A percentile compares a stretch with the other conserved stretches of the same genome.
Conservation (phyloP, 306 rosid species). For the Prunus mume region DNA sequence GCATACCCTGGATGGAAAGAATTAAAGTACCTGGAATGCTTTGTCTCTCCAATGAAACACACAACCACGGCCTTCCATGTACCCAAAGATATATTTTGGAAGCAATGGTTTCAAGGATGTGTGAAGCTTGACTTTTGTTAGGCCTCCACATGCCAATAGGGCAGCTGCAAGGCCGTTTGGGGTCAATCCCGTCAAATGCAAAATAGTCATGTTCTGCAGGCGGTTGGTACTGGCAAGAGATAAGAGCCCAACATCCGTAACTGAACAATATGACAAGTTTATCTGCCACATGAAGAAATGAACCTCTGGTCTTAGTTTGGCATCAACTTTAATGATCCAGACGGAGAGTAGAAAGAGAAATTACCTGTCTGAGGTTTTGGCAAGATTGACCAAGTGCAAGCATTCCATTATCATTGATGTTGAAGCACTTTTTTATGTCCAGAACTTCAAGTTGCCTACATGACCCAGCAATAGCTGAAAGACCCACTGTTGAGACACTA, state of each 20-base stretch:
- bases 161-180: slow-evolving; percentile 57
- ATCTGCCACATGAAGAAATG: slow-evolving; percentile 47
- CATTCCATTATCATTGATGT: slow-evolving; percentile 54
- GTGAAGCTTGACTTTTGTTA: slow-evolving; percentile 63
- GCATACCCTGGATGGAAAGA: background rate
- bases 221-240: slow-evolving; percentile 56
- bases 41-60: slow-evolving; percentile 59
- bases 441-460: slow-evolving; percentile 54
- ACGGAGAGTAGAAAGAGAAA: slow-evolving; percentile 8
- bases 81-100: slow-evolving; percentile 38
- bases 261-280: slow-evolving; percentile 60
- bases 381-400: slow-evolving; percentile 49
- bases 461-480: slow-evolving; percentile 44
- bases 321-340: background rate
- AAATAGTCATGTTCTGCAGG: slow-evolving; percentile 49
- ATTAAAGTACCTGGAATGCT: slow-evolving; percentile 43
- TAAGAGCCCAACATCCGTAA: slow-evolving; percentile 62
- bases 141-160: slow-evolving; percentile 44
- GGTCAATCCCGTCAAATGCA: slow-evolving; percentile 57
- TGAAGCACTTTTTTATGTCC: slow-evolving; percentile 59
- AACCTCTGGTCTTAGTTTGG: slow-evolving; percentile 6
- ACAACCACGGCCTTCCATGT: slow-evolving; percentile 63
- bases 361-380: slow-evolving; percentile 54
- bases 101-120: slow-evolving; percentile 52
- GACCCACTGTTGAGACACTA: slow-evolving; percentile 47